These are phyloP conservation scores for Cephaloascus albidus DNA, from an alignment of 805 yeast genomes.

Conservation along the genomic window DNA sequence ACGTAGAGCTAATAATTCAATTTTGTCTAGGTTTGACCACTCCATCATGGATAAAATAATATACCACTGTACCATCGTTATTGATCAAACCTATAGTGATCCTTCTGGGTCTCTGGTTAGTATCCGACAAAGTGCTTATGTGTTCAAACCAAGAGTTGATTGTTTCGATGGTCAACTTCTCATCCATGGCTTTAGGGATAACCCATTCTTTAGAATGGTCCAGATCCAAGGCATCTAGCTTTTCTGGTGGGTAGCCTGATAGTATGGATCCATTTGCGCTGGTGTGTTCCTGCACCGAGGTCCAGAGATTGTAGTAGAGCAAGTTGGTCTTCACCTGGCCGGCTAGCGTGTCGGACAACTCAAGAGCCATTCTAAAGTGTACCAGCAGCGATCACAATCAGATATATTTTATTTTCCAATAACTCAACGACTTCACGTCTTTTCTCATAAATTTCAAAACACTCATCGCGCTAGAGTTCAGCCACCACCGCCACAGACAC, in stretches of 20 bases:
- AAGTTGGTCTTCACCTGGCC: constrained; percentile 31
- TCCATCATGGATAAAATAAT: constrained; percentile 60
- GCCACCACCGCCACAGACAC: too few species aligned
- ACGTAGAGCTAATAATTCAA: constrained; percentile 14
- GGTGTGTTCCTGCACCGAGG: constrained; percentile 16
- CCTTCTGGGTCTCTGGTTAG: constrained; percentile 24
- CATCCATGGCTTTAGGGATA: constrained; percentile 19
- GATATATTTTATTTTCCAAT: too few species aligned
- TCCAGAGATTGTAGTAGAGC: constrained; percentile 37
- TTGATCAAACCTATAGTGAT: constrained; percentile 47
- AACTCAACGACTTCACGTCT: too few species aligned
- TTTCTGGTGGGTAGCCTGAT: constrained; percentile 22
- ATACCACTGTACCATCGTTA: constrained; percentile 65
- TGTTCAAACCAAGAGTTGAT: constrained; percentile 29
- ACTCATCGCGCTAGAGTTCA: too few species aligned
- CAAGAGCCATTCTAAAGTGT: too few species aligned
- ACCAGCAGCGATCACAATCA: too few species aligned
- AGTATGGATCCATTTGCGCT: constrained; percentile 7
- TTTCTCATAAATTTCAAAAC: too few species aligned
- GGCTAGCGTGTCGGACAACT: constrained; percentile 8
- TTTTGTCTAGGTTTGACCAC: constrained; percentile 54
- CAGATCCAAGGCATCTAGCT: constrained; percentile 13
- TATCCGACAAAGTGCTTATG: constrained; percentile 8
- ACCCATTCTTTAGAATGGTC: constrained; percentile 26
- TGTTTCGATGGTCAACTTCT: constrained; percentile 22